A percentile compares a stretch with the other conserved stretches of the same genome.
Evolutionary conservation across 2,329 filamentous ascomycete genomes (phyloP).

Genomic region (Stagonosporopsis chrysanthemi): DNA sequence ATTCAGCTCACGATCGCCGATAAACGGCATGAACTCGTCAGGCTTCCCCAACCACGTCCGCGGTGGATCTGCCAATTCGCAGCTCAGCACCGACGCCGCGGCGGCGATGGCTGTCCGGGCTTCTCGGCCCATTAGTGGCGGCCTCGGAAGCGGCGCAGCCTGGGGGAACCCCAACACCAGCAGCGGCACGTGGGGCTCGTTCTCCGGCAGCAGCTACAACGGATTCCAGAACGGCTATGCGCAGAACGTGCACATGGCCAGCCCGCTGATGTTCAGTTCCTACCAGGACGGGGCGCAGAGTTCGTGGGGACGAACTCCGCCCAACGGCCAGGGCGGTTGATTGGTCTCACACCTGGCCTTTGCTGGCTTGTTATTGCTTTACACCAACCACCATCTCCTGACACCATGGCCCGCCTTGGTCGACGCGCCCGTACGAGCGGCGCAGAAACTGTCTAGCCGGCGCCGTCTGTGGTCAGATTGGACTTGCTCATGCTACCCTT

Average conservation of each 20-base stretch:
- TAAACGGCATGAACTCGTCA: constrained; percentile 40
- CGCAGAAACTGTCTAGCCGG: background rate
- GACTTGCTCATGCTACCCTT: no score
- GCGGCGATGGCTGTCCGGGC: constrained; percentile 25
- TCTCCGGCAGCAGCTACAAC: constrained; percentile 25
- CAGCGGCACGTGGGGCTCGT: constrained; percentile 35
- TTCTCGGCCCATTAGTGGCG: constrained; percentile 36
- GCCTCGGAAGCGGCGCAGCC: constrained; percentile 41
- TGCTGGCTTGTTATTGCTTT: constrained; percentile 3
- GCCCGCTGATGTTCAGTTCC: constrained; percentile 53
- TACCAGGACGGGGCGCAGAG: constrained; percentile 43
- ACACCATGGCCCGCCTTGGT: background rate
- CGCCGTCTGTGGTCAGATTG: background rate
- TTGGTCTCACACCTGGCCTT: constrained; percentile 12
- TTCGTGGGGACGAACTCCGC: constrained; percentile 46
- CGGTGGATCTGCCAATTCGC: constrained; percentile 53
- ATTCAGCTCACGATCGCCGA: constrained; percentile 40
- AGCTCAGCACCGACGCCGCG: constrained; percentile 44
- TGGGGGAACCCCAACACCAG: constrained; percentile 41
- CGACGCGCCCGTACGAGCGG: background rate
- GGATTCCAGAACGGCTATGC: constrained; percentile 27
- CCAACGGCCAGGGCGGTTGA: constrained; percentile 51
- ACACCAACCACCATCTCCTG: constrained; percentile 3
- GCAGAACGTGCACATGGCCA: constrained; percentile 45
- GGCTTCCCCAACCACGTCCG: constrained; percentile 51